These are phyloP conservation scores for Aspergillus sp. DNA, from an alignment of 2,329 filamentous ascomycete species.

Conservation along the genomic window DNA sequence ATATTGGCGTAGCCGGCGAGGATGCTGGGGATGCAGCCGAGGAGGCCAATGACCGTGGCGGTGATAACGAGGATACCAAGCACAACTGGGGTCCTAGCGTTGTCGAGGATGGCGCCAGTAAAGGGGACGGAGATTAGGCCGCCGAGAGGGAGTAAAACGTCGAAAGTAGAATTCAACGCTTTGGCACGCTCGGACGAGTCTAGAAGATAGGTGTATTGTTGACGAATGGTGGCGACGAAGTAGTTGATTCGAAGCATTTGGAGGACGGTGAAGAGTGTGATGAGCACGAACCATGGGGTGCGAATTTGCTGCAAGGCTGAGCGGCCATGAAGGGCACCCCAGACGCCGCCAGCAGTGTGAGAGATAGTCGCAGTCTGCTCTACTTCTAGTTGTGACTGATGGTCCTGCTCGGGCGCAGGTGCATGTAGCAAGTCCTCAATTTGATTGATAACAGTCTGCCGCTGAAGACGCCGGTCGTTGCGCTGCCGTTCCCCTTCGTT, in stretches of 20 bases:
- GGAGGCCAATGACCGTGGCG: slow-evolving; percentile 72
- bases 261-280: slow-evolving; percentile 76
- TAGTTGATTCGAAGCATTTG: slow-evolving; percentile 87
- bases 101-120: slow-evolving; percentile 78
- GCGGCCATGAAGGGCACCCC: slow-evolving; percentile 61
- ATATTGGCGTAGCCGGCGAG: slow-evolving; percentile 74
- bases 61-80: slow-evolving; percentile 69
- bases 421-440: slow-evolving; percentile 72
- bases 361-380: slow-evolving; percentile 28
- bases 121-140: slow-evolving; percentile 85
- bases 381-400: slow-evolving; percentile 46
- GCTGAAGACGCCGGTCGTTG: slow-evolving; percentile 60
- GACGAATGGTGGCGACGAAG: slow-evolving; percentile 82
- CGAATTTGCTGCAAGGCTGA: slow-evolving; percentile 18
- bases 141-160: slow-evolving; percentile 78
- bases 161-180: slow-evolving; percentile 80
- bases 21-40: slow-evolving; percentile 73
- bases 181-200: slow-evolving; percentile 62
- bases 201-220: slow-evolving; percentile 79
- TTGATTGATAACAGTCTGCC: slow-evolving; percentile 66
- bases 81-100: slow-evolving; percentile 70
- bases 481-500: slow-evolving; percentile 51
- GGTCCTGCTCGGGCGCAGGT: slow-evolving; percentile 11
- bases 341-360: slow-evolving; percentile 61
- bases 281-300: slow-evolving; percentile 74